Evolutionary conservation across 2,329 filamentous ascomycete genomes (phyloP).

Genomic region (Fusarium graminum): DNA sequence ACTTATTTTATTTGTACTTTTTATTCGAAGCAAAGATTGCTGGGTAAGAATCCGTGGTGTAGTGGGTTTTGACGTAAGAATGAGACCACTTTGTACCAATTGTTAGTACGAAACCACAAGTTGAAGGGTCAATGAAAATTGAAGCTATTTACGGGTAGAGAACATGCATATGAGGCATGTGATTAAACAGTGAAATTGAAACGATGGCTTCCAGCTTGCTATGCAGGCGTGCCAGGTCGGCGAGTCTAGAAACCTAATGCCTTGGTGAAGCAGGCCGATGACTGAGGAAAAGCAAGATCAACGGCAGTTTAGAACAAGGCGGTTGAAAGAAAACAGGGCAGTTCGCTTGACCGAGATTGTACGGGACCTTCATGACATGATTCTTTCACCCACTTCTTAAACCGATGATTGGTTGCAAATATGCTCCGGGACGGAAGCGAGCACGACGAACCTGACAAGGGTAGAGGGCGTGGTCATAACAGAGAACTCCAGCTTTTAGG

Average conservation of each 20-base stretch:
- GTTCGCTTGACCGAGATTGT: background rate
- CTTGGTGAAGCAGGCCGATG: constrained; percentile 48
- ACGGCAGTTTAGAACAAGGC: constrained; percentile 1
- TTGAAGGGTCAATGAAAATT: background rate
- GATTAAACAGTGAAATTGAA: constrained; percentile 12
- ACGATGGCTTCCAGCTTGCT: background rate
- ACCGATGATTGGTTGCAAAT: background rate
- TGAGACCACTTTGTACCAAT: constrained; percentile 13
- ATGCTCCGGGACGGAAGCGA: constrained; percentile 19
- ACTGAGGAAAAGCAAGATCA: constrained; percentile 55
- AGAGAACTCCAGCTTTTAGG: background rate
- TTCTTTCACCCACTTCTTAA: constrained; percentile 4
- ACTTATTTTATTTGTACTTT: background rate
- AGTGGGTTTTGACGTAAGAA: constrained; percentile 31
- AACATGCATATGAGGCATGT: constrained; percentile 12
- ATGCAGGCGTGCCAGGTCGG: background rate
- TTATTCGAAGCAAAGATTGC: no score
- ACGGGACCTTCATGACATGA: background rate
- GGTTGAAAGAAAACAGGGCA: constrained; percentile 26
- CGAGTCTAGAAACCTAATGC: constrained; percentile 21
- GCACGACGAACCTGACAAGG: constrained; percentile 1
- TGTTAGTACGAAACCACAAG: background rate
- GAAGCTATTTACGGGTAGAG: background rate
- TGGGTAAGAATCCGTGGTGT: no score
- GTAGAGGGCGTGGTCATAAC: constrained; percentile 5